phyloP scores from a whole-genome alignment of 2,329 filamentous ascomycete species.

The Orbilia javanica region DNA sequence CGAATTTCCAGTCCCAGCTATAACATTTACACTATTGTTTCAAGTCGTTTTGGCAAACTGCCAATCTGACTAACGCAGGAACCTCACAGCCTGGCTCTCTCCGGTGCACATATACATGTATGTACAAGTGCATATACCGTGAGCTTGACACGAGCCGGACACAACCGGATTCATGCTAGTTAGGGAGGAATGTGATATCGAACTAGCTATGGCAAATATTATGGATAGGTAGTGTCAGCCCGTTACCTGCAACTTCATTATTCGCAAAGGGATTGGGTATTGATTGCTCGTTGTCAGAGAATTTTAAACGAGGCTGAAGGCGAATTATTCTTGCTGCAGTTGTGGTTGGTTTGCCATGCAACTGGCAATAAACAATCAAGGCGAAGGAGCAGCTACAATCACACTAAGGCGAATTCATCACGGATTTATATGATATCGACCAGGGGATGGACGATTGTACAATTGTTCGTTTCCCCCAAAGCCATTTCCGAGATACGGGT shows the following conservation, averaged over 20 bases:
- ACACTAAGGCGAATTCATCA: constrained; percentile 51
- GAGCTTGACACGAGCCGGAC: neutral
- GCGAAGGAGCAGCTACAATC: constrained; percentile 48
- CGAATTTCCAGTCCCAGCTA: neutral
- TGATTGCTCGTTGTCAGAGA: constrained; percentile 50
- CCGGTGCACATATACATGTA: neutral
- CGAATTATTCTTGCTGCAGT: constrained; percentile 38
- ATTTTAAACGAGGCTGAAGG: constrained; percentile 45
- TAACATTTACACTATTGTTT: constrained; percentile 13
- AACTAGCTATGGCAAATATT: neutral
- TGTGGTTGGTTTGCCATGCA: constrained; percentile 53
- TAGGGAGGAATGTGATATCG: constrained; percentile 1
- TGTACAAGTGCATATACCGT: neutral
- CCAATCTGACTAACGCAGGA: neutral
- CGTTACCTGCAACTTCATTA: neutral
- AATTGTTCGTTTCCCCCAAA: constrained; percentile 24
- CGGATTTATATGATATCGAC: constrained; percentile 46
- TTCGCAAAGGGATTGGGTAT: constrained; percentile 38
- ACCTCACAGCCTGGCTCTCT: neutral
- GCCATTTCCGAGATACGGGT: constrained; percentile 37
- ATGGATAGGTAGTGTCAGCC: constrained; percentile 13
- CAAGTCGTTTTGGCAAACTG: constrained; percentile 4
- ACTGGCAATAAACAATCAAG: constrained; percentile 54
- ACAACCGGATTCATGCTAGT: neutral
- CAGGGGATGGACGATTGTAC: neutral